A percentile compares a stretch with the other conserved stretches of the same genome.
These are phyloP conservation scores for Alternaria alternata DNA, from an alignment of 2,329 filamentous ascomycete species.

Conservation along the genomic window DNA sequence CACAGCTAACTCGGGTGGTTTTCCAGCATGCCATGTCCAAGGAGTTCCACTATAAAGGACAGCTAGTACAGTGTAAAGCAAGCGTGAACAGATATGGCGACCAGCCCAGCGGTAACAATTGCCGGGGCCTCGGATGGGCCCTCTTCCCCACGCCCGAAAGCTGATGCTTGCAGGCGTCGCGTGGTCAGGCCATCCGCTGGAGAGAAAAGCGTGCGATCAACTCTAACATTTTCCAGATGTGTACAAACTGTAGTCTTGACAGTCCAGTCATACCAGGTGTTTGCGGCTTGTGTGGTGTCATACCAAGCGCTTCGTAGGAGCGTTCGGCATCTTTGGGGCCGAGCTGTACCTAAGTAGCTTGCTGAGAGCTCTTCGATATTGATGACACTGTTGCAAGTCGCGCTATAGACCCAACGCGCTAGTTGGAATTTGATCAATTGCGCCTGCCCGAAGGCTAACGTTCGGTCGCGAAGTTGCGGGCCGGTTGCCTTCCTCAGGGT, in stretches of 20 bases:
- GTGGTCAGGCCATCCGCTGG: conserved; percentile 12
- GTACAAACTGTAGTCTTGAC: neutral
- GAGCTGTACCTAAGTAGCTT: neutral
- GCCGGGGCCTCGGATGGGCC: conserved; percentile 22
- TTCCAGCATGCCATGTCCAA: neutral
- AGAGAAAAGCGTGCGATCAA: conserved; percentile 1
- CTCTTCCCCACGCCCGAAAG: conserved; percentile 26
- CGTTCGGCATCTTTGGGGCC: neutral
- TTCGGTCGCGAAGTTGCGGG: neutral
- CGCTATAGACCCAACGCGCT: neutral
- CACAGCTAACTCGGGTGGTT: neutral
- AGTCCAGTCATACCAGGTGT: neutral
- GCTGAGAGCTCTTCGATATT: neutral
- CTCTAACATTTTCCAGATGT: neutral
- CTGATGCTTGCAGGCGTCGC: conserved; percentile 14
- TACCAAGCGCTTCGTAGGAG: conserved; percentile 6
- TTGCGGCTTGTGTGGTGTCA: conserved; percentile 5
- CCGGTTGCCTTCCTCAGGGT: conserved; percentile 1
- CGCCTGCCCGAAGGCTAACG: neutral
- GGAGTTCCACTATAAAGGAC: conserved; percentile 1
- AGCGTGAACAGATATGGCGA: conserved; percentile 2
- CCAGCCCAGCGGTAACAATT: conserved; percentile 18
- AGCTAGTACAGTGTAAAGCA: neutral
- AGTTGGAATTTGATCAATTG: neutral
- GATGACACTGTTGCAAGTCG: neutral